Evolutionary conservation across 2,329 filamentous ascomycete genomes (phyloP), one percentile per base, ranked within the genome.

Genomic region (Cordyceps farinosa): DNA sequence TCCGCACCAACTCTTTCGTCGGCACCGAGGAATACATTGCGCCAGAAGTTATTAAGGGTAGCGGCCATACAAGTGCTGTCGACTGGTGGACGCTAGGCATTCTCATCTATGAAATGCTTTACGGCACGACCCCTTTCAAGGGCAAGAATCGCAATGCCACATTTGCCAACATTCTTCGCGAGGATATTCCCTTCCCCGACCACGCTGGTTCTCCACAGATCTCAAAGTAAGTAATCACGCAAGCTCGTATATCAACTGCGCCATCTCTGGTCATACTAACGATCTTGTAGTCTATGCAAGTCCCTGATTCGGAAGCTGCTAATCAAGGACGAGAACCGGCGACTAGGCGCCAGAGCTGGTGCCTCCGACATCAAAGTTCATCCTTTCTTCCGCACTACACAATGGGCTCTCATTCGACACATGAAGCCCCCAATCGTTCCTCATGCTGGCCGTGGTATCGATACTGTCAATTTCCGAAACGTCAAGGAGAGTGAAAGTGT

Each of bases 31-130:
- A 99, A 76, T 99, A 99, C 76, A 99, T 99, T 72, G 95, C 95
- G 1, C 95, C 95, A 2, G 95, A 99, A 76, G 95, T 99, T 42
- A 99, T 99, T 75, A 98, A 98, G 79, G 95, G 95, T 45, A 97
- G 94, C 73, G 95, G 95, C 30, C 95, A 99, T 77, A 99, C 95
- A 8, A 98, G 94, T 73, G 95, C 95, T 15, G 95, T 99, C 15
- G 95, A 99, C 76, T 99, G 95, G 95, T 99, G 95, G 95, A 99
- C 95, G 0, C 78, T 99, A 60, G 95, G 95, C 27, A 98, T 99
- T 69, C 79, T 99, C 72, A 92, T 99, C 63, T 99, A 98, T 75
- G 95, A 99, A 77, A 99, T 99, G 95, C 83, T 99, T 42, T 99
- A 94, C 78, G 95, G 95, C 62, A 99, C 94, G 0, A 99, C 95